These are phyloP conservation scores for Ceratopteris richardii DNA, from an alignment of 75 land plant genomes.

Conservation along the genomic window DNA sequence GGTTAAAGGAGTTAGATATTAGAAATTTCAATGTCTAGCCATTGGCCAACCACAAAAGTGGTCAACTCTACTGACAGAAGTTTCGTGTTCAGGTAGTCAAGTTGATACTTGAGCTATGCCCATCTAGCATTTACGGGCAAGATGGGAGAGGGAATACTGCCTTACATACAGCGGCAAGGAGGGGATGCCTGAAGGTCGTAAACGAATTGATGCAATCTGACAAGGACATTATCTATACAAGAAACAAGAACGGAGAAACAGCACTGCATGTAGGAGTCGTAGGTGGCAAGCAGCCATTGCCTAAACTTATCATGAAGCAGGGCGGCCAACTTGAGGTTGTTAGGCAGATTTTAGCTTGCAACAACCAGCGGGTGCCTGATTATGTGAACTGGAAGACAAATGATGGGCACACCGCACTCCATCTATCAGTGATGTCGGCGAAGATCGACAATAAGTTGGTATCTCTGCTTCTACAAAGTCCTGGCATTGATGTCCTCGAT, in stretches of 20 bases:
- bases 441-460: constrained; percentile 38
- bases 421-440: constrained; percentile 45
- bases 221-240: constrained; percentile 21
- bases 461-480: constrained; percentile 39
- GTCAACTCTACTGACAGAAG: too few species aligned
- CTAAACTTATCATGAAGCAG: constrained; percentile 50
- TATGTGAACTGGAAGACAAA: constrained; percentile 51
- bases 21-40: too few species aligned
- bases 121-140: constrained; percentile 23
- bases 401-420: constrained; percentile 61
- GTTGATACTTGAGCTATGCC: constrained; percentile 26
- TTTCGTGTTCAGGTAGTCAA: constrained; percentile 43
- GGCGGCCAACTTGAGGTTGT: constrained; percentile 33
- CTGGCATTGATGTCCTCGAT: constrained; percentile 36
- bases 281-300: constrained; percentile 43
- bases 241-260: constrained; percentile 49
- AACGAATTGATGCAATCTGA: constrained; percentile 30
- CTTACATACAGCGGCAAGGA: constrained; percentile 50
- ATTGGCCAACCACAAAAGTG: too few species aligned
- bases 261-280: constrained; percentile 51
- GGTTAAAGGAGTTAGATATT: too few species aligned
- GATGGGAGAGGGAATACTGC: constrained; percentile 65
- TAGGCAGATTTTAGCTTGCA: constrained; percentile 24
- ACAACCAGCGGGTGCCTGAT: constrained; percentile 14
- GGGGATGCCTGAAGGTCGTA: constrained; percentile 46